Evolutionary conservation across 345 rosid genomes (phyloP).

Genomic region (Acer campestre): DNA sequence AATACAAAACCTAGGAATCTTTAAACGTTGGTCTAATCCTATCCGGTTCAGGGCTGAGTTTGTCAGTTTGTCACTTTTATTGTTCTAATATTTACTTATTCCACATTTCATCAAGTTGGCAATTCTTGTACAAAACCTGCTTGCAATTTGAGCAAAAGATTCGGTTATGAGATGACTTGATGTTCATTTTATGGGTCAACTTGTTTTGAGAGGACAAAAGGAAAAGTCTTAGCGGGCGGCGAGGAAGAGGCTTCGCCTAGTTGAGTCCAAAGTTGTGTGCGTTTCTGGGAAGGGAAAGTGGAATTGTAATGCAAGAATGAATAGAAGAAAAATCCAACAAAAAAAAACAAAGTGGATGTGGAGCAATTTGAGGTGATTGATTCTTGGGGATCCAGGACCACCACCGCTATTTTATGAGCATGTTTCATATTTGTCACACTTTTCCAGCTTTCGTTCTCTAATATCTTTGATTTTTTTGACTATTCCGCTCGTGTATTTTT

Average conservation of each 20-base stretch:
- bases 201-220: not conserved
- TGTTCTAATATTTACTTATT: not conserved
- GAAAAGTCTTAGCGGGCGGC: not conserved
- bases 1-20: not conserved
- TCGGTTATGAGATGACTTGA: not conserved
- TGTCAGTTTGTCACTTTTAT: not conserved
- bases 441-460: not conserved
- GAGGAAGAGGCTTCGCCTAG: not conserved
- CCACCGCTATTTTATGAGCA: not conserved
- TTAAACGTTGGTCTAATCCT: not conserved
- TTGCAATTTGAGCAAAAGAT: not conserved
- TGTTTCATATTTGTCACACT: not conserved
- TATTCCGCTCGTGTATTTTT: not conserved
- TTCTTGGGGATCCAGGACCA: conserved; percentile 2
- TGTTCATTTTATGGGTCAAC: not conserved
- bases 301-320: not conserved
- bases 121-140: not conserved
- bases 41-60: not conserved
- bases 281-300: not conserved
- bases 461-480: not conserved
- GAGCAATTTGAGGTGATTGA: not conserved
- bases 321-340: conserved; percentile 3
- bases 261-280: not conserved
- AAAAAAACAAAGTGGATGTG: not conserved
- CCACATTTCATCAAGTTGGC: not conserved